Evolutionary conservation across 805 yeast species (phyloP), one percentile per base, ranked within the genome.

Genomic region (Scheffersomyces ergatensis): DNA sequence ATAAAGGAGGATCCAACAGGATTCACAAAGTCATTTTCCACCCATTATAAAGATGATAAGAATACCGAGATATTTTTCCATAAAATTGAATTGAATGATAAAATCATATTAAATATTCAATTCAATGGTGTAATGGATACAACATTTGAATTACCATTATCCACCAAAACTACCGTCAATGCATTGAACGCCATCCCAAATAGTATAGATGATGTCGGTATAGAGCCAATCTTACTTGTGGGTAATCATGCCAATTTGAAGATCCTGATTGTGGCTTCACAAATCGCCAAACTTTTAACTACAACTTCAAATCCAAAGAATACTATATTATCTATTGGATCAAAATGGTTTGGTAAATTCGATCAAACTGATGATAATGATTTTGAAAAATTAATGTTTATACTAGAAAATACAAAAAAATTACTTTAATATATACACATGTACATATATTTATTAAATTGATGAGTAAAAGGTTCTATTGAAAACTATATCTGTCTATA

Each of bases 181-280:
- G 43, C 47, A 18, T 39, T 47, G 12, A 50, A 53, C 4, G 39
- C 48, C 11, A 21, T 50, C 12, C 18, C 34, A 38, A 49, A 47
- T 33, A 34, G 37, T 27, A 54, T 53, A 17, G 48, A 45, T 16
- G 54, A 55, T 5, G 46, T 54, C 1, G 70, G 68, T n/a, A 65
- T 69, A 12, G 77, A 77, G 34, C 77, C 80, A 0, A 48, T 57
- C 2, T 60, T 76, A 13, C 59, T 74, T 18, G 61, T 77, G 15
- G 83, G 83, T 2, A 68, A 75, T 45, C 63, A 73, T 15, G 60
- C 60, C 33, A 75, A 77, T 48, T 49, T 68, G 43, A 76, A 77
- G 47, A 52, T 75, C 23, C 75, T 71, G 33, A 70, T 77, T 12
- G 58, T 77, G 5, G 77, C 76, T 18, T 54, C 73, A 4, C 80